Percentiles rank a stretch among this genome's conserved stretches.
These are phyloP conservation scores for Pichia cabralensis DNA, from an alignment of 805 yeast species.

Conservation along the genomic window DNA sequence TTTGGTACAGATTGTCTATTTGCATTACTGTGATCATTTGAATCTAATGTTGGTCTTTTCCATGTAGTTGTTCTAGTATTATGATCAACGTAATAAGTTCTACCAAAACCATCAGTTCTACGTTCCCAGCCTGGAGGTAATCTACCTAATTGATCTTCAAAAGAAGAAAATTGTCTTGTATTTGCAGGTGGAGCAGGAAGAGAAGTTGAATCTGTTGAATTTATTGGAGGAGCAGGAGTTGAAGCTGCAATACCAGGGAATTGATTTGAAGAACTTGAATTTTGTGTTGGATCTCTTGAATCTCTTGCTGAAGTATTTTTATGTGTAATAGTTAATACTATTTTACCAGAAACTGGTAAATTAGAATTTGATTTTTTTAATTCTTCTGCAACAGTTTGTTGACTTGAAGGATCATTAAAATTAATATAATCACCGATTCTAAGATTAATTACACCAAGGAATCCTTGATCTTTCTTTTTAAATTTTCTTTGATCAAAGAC, in stretches of 20 bases:
- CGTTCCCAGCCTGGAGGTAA: slow-evolving; percentile 99
- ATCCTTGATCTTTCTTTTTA: slow-evolving; percentile 97
- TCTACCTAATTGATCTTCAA: slow-evolving; percentile 94
- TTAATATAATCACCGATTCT: slow-evolving; percentile 85
- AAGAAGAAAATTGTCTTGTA: slow-evolving; percentile 73
- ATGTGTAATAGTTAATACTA: slow-evolving; percentile 66
- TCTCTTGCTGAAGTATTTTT: slow-evolving; percentile 17
- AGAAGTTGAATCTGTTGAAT: slow-evolving; percentile 9
- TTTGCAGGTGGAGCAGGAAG: neutral
- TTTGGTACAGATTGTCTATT: slow-evolving; percentile 30
- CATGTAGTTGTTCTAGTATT: slow-evolving; percentile 98
- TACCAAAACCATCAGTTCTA: slow-evolving; percentile 92
- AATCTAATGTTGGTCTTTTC: slow-evolving; percentile 88
- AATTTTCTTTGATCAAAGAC: slow-evolving; percentile 96
- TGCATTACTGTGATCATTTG: slow-evolving; percentile 39
- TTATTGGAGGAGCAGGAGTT: neutral
- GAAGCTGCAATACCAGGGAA: slow-evolving; percentile 23
- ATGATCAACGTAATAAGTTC: slow-evolving; percentile 97
- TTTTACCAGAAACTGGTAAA: slow-evolving; percentile 85
- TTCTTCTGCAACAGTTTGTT: slow-evolving; percentile 88
- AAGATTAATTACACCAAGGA: slow-evolving; percentile 89
- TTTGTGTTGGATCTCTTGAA: slow-evolving; percentile 24
- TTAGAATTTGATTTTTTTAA: slow-evolving; percentile 87
- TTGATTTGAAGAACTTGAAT: slow-evolving; percentile 13
- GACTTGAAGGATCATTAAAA: slow-evolving; percentile 36